phyloP scores from a whole-genome alignment of 1,284 basidiomycete genomes.

The Trichosporon inkin region DNA sequence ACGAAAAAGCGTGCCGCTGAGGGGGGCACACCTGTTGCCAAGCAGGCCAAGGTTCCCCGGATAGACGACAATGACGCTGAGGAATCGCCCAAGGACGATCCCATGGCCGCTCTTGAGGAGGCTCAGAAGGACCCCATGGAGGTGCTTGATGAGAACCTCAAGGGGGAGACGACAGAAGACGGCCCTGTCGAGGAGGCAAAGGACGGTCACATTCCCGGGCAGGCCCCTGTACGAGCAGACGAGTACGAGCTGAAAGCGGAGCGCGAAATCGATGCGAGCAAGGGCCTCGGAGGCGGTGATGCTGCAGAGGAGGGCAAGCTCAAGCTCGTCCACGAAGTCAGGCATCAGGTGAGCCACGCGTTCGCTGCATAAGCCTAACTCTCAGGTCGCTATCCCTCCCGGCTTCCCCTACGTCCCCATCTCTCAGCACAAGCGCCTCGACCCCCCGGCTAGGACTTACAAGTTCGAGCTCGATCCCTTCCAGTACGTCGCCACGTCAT shows the following conservation, averaged over 20 bases:
- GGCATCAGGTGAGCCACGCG: slow-evolving; percentile 51
- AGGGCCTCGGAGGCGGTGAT: slow-evolving; percentile 67
- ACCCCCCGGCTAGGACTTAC: slow-evolving; percentile 87
- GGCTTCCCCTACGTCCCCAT: slow-evolving; percentile 89
- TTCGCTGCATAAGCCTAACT: slow-evolving; percentile 61
- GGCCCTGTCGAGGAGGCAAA: slow-evolving; percentile 23
- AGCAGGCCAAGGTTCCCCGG: slow-evolving; percentile 14
- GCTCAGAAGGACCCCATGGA: slow-evolving; percentile 25
- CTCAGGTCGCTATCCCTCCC: slow-evolving; percentile 89
- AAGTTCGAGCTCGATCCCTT: slow-evolving; percentile 97
- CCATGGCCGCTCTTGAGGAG: slow-evolving; percentile 5
- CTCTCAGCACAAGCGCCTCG: slow-evolving; percentile 81
- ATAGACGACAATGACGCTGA: slow-evolving; percentile 13
- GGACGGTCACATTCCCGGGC: slow-evolving; percentile 49
- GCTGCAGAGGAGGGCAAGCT: slow-evolving; percentile 53
- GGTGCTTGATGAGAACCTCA: slow-evolving; percentile 16
- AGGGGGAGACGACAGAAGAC: slow-evolving; percentile 14
- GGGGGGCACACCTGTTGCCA: not conserved
- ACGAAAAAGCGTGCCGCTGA: slow-evolving; percentile 17
- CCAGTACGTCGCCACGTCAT: slow-evolving; percentile 88
- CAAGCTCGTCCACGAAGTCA: slow-evolving; percentile 49
- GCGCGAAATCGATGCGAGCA: slow-evolving; percentile 77
- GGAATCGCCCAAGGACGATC: slow-evolving; percentile 6
- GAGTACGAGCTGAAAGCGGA: slow-evolving; percentile 86
- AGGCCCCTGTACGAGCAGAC: slow-evolving; percentile 71